Base-by-base conservation (phyloP, 352 stramenopile species). In the Phytophthora meadii region DNA sequence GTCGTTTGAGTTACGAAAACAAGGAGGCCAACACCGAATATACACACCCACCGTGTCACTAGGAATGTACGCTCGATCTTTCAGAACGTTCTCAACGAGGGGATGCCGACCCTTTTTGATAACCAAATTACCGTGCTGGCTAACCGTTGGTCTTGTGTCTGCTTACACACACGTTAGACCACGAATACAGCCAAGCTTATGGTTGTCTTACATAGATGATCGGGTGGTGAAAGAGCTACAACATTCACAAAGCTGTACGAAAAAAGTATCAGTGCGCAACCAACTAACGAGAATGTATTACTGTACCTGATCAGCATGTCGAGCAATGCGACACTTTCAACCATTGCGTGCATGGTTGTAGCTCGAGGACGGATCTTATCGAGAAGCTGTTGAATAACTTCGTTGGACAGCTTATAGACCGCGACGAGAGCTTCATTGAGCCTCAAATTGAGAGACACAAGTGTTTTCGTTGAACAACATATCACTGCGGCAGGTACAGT, bases 271-370 rank as follows among this genome's bases (percentile, higher is more conserved):
- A 61, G n/a, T 32, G 4, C 12, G 22, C 47, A 1, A 17, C 30
- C 34, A 55, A 19, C 17, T 36, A 19, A 10, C 36, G 45, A 24
- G 51, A 41, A 28, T 11, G 41, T 55, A 28, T 12, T 17, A 17
- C 19, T 2, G 14, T 63, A 95, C 88, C 88, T 95, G 22, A 97
- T 70, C 9, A 98, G 74, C 89, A 98, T 97, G 49, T 98, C 93
- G 19, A 98, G 72, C 24, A 98, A 59, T n/a, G 91, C 87, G 8
- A 97, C 73, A 50, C 86, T 93, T 70, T 98, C 92, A 30, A 92
- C 80, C 77, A 96, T 93, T 12, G 82, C 76, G 56, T 97, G 97
- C 54, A 98, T 82, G 4, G 76, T 66, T 10, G 81, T 76, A 1
- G 93, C 80, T 48, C 79, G 74, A 22, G 90, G 80, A 8, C 83